These are phyloP conservation scores for Ophiostoma angusticollis DNA, from an alignment of 2,329 filamentous ascomycete genomes.

Conservation along the genomic window DNA sequence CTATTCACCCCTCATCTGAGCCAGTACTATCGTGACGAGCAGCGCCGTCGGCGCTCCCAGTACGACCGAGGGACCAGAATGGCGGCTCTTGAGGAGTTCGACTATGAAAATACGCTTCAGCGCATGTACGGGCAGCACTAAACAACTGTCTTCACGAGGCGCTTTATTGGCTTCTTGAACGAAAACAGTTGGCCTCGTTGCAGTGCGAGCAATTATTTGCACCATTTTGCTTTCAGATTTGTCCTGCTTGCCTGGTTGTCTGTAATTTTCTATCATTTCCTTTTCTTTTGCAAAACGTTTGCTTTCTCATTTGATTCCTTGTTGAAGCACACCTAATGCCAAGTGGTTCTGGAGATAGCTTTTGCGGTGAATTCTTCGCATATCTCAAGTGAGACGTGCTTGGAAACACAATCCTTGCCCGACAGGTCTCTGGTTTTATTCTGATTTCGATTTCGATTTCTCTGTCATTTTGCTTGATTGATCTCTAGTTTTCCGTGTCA, in stretches of 20 bases:
- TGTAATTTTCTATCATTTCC: neutral
- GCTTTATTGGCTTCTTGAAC: constrained; percentile 3
- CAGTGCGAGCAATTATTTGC: neutral
- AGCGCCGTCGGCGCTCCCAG: constrained; percentile 62
- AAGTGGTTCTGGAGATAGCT: neutral
- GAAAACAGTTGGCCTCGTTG: neutral
- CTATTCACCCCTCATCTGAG: constrained; percentile 70
- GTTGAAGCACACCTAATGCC: neutral
- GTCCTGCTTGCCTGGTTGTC: neutral
- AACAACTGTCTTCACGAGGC: neutral
- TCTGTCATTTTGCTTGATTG: neutral
- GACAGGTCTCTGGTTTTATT: neutral
- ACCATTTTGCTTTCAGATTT: constrained; percentile 1
- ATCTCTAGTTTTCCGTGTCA: too few species aligned
- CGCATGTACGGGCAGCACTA: constrained; percentile 19
- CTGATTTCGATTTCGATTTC: neutral
- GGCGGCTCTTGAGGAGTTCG: constrained; percentile 52
- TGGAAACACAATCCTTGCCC: neutral
- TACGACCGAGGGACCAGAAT: constrained; percentile 71
- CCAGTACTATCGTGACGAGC: constrained; percentile 60
- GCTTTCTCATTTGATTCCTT: neutral
- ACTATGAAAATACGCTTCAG: constrained; percentile 34
- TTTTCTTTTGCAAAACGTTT: neutral
- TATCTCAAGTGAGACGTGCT: constrained; percentile 3
- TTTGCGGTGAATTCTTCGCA: neutral